Evolutionary conservation across 1,284 basidiomycete species (phyloP), one percentile per base, ranked within the genome.

Genomic region (Mycena sp.): DNA sequence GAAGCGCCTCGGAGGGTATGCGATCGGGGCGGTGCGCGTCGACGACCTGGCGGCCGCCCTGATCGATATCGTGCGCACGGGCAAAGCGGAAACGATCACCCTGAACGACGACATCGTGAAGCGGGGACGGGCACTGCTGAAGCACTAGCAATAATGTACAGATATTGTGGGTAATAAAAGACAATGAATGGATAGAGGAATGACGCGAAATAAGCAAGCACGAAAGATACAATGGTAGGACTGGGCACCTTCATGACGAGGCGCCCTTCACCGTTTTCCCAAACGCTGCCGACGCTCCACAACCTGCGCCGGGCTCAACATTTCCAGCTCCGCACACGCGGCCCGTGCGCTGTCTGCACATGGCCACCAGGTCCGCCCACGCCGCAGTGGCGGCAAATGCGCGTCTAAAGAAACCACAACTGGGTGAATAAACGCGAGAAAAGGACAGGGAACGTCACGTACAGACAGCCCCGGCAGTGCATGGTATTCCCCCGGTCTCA

Each of bases 201-300:
- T n/a, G n/a, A n/a, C n/a, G n/a, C n/a, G n/a, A n/a, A n/a, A n/a
- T n/a, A n/a, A n/a, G n/a, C n/a, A n/a, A n/a, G n/a, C n/a, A n/a
- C n/a, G n/a, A n/a, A n/a, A n/a, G n/a, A n/a, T n/a, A n/a, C n/a
- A n/a, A n/a, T n/a, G n/a, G n/a, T n/a, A n/a, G n/a, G n/a, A n/a
- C n/a, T n/a, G n/a, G n/a, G n/a, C n/a, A n/a, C n/a, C n/a, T n/a
- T n/a, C n/a, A n/a, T n/a, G n/a, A n/a, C n/a, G n/a, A n/a, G n/a
- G n/a, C n/a, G n/a, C n/a, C n/a, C n/a, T n/a, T n/a, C n/a, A n/a
- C n/a, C n/a, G n/a, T n/a, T n/a, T n/a, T n/a, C n/a, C n/a, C n/a
- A n/a, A n/a, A n/a, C 73, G 64, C 58, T 76, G 76, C 38, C 70
- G 68, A 62, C 73, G 72, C 67, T 79, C 78, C 23, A 72, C 71